Conservation (phyloP, 1,139 yeast genomes). For the Yamadazyma dushanensis region DNA sequence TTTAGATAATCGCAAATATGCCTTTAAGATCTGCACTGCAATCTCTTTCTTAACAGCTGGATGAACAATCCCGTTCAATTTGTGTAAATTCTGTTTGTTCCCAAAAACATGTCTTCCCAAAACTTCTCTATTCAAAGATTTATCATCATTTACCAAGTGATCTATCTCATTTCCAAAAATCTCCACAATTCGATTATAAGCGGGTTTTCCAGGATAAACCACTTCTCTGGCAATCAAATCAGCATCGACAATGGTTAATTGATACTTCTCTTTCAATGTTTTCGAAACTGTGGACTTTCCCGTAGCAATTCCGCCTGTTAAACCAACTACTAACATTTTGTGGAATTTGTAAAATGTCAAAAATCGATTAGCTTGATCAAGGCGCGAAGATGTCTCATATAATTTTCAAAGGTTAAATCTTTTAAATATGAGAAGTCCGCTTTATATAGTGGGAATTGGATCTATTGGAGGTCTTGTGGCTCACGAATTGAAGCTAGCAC, state of each 20-base stretch:
- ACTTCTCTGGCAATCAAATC: conserved; percentile 85
- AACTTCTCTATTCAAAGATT: conserved; percentile 62
- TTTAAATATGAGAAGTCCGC: neutral
- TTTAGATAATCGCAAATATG: conserved; percentile 51
- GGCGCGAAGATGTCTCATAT: neutral
- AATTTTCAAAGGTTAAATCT: too few relatives aligned
- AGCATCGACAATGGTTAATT: conserved; percentile 76
- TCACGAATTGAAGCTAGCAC: conserved; percentile 12
- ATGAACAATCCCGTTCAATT: conserved; percentile 77
- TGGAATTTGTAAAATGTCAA: too few relatives aligned
- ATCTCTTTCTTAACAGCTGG: conserved; percentile 83
- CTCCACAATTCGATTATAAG: conserved; percentile 63
- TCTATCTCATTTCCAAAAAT: conserved; percentile 59
- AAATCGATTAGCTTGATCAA: neutral
- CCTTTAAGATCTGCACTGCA: conserved; percentile 51
- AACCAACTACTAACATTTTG: conserved; percentile 81
- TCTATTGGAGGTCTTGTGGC: conserved; percentile 18
- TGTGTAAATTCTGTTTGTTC: conserved; percentile 50
- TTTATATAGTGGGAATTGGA: conserved; percentile 17
- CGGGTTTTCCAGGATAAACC: conserved; percentile 75
- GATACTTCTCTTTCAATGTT: conserved; percentile 50
- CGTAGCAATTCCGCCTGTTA: conserved; percentile 95
- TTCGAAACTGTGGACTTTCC: conserved; percentile 92
- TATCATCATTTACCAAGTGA: conserved; percentile 48
- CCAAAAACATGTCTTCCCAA: conserved; percentile 82